phyloP scores from a whole-genome alignment of 2,329 filamentous ascomycete species.

The Colletotrichum sojae region DNA sequence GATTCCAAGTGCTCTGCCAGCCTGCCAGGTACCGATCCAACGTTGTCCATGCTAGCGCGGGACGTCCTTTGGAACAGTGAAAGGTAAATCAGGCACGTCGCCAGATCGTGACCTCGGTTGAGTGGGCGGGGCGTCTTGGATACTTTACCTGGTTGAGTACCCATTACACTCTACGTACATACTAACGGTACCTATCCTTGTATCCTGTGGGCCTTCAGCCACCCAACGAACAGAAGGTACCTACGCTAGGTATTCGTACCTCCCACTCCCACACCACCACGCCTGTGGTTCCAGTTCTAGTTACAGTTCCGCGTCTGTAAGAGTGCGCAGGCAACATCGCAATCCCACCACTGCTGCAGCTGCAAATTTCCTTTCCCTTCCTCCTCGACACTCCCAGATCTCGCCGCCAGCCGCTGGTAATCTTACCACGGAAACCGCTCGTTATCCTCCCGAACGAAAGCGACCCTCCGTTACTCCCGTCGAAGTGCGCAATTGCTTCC shows the following conservation, averaged over 20 bases:
- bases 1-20: constrained; percentile 6
- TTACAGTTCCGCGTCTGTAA: constrained; percentile 38
- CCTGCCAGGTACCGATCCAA: constrained; percentile 7
- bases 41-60: not conserved
- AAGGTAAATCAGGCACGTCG: too few species aligned
- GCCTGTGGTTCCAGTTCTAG: constrained; percentile 33
- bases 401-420: constrained; percentile 18
- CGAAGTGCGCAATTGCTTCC: constrained; percentile 30
- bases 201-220: not conserved
- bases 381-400: not conserved
- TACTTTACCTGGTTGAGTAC: not conserved
- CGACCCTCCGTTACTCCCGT: not conserved
- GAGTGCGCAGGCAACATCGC: constrained; percentile 35
- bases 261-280: constrained; percentile 33
- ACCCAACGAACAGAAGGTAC: constrained; percentile 2
- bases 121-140: not conserved
- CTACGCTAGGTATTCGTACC: constrained; percentile 4
- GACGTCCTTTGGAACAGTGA: too few species aligned
- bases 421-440: constrained; percentile 25
- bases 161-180: not conserved
- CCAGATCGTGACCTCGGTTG: too few species aligned
- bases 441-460: constrained; percentile 4
- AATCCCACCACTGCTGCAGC: constrained; percentile 31
- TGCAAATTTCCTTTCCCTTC: constrained; percentile 24
- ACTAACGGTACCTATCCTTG: not conserved